Conservation (phyloP, 495 filamentous ascomycete species). For the Hypomontagnella monticulosa region DNA sequence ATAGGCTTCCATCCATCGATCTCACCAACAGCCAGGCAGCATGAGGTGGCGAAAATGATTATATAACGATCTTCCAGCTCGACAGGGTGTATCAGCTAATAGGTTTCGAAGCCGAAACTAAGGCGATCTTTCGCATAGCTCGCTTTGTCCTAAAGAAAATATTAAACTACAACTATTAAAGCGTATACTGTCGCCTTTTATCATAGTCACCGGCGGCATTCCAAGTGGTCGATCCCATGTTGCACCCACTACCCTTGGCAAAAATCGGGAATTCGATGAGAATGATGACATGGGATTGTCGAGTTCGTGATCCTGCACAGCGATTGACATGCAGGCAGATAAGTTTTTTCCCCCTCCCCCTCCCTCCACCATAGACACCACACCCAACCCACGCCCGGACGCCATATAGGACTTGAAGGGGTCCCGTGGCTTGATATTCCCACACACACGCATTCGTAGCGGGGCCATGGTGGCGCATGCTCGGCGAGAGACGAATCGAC, state of each 20-base stretch:
- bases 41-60: constrained; percentile 18
- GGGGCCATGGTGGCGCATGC: constrained; percentile 34
- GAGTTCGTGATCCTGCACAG: constrained; percentile 28
- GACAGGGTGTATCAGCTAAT: constrained; percentile 1
- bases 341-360: not conserved
- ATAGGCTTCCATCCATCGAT: constrained; percentile 9
- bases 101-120: not conserved
- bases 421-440: constrained; percentile 41
- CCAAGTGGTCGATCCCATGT: constrained; percentile 19
- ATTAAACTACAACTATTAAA: not conserved
- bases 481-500: constrained; percentile 34
- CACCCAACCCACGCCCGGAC: constrained; percentile 35
- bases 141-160: constrained; percentile 19
- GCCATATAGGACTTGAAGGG: not conserved
- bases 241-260: constrained; percentile 20
- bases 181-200: not conserved
- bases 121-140: constrained; percentile 20
- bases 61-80: constrained; percentile 19
- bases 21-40: constrained; percentile 4
- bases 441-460: constrained; percentile 16
- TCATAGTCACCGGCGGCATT: constrained; percentile 13
- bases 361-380: constrained; percentile 9
- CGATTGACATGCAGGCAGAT: constrained; percentile 13
- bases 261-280: constrained; percentile 4
- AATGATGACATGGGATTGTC: constrained; percentile 28